Conservation (phyloP, 108 stramenopile species). For the Pseudonitzschia delicatissima region DNA sequence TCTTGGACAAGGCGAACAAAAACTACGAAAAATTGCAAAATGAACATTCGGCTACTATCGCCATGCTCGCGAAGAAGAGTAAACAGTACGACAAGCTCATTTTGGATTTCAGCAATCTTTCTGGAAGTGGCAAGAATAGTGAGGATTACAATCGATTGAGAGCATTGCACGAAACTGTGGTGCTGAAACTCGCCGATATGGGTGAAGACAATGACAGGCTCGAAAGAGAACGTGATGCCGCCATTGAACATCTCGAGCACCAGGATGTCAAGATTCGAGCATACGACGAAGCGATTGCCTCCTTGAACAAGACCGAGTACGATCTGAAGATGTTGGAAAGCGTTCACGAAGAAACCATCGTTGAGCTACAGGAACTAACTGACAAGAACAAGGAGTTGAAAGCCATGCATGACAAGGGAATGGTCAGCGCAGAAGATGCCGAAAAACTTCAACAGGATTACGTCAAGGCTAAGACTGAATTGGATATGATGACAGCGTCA, state of each 20-base stretch:
- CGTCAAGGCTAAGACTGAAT: constrained; percentile 14
- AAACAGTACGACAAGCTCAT: constrained; percentile 15
- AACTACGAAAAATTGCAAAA: constrained; percentile 21
- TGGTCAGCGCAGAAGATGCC: background rate
- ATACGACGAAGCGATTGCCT: background rate
- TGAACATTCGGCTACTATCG: constrained; percentile 15
- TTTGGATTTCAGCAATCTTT: constrained; percentile 13
- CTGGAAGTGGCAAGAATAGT: constrained; percentile 6
- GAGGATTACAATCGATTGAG: constrained; percentile 15
- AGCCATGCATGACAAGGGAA: background rate
- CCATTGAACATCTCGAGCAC: constrained; percentile 4
- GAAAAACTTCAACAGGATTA: constrained; percentile 10
- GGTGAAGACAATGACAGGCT: constrained; percentile 30
- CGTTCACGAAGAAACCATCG: background rate
- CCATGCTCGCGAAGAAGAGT: background rate
- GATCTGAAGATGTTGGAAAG: constrained; percentile 16
- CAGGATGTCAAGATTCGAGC: constrained; percentile 4
- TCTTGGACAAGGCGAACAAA: constrained; percentile 1
- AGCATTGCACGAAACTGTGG: constrained; percentile 21
- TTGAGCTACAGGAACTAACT: constrained; percentile 7
- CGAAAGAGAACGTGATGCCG: background rate
- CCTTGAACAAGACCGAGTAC: constrained; percentile 6
- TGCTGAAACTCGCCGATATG: constrained; percentile 33
- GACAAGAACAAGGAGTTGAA: background rate
- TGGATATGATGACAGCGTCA: constrained; percentile 11